Base-by-base conservation (phyloP, 2,329 filamentous ascomycete species). In the Ophiostoma sp. region DNA sequence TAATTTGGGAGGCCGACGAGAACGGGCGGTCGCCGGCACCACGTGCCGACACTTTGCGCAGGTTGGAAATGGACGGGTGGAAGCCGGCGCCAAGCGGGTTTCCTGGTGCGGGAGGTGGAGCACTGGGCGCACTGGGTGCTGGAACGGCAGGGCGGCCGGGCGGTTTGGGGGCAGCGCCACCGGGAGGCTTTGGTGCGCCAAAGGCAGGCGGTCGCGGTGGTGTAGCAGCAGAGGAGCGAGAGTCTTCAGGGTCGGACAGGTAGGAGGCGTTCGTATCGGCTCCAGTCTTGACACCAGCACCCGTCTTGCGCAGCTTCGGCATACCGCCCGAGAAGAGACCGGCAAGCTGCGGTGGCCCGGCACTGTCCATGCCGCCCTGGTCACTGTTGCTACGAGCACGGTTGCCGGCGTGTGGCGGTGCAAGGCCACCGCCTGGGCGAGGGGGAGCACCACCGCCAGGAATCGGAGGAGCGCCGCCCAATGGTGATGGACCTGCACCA, bases 261-360 rank as follows among this genome's bases (percentile, higher is more conserved):
- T 95, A 95, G 74, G 93, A 90, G 42, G 93, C 89, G 76, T 90
- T 90, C 75, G 85, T 86, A 77, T 87, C 90, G 76, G 92, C 92
- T 80, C 91, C 93, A 1, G 93, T 95, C 81, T 94, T 88, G 74
- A 95, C 85, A 52, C 92, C 92, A 66, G 93, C 95, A 72, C 94
- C 92, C 2, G 91, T 88, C 84, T 97, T 98, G 81, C 93, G 93
- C 79, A 99, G 81, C 84, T 98, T 98, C 2, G 96, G 96, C 89
- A 98, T 98, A 50, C 95, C 96, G 48, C 94, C 95, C 0, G 93
- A 94, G 80, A 99, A 97, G 33, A 99, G 82, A 0, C 96, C 96
- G 39, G 86, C 95, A 12, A 98, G 82, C 80, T 98, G 95, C 12
- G 94, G 94, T 66, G 93, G 89, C 25, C 89, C 82, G 1, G 82